phyloP scores from a whole-genome alignment of 2,329 filamentous ascomycete species.

The Aquanectria penicillioides region DNA sequence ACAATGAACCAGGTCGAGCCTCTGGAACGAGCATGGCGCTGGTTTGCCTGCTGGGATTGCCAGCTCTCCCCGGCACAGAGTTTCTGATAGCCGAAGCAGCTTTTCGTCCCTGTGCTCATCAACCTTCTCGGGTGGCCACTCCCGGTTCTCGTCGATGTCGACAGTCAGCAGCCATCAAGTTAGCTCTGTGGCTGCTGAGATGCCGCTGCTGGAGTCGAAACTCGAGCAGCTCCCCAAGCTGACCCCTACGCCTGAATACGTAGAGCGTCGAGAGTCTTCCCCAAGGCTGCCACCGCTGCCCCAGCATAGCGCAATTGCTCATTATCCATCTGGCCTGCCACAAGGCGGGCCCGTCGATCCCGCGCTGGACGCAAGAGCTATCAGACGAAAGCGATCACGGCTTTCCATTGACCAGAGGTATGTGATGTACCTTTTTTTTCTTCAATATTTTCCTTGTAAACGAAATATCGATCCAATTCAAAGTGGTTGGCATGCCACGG shows the following conservation, averaged over 20 bases:
- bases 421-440: slow-evolving; percentile 5
- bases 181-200: slow-evolving; percentile 48
- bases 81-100: slow-evolving; percentile 63
- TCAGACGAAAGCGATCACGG: slow-evolving; percentile 33
- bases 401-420: slow-evolving; percentile 39
- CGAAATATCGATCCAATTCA: background rate
- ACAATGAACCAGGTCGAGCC: slow-evolving; percentile 31
- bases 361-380: slow-evolving; percentile 26
- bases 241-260: slow-evolving; percentile 24
- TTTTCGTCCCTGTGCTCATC: slow-evolving; percentile 61
- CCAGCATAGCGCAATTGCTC: slow-evolving; percentile 4
- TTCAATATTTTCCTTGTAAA: background rate
- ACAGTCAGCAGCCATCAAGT: slow-evolving; percentile 55
- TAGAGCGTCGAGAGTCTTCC: slow-evolving; percentile 14
- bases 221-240: slow-evolving; percentile 41
- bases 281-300: slow-evolving; percentile 23
- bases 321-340: slow-evolving; percentile 8
- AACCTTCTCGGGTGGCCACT: slow-evolving; percentile 58
- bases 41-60: slow-evolving; percentile 11
- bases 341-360: slow-evolving; percentile 27
- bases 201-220: slow-evolving; percentile 51
- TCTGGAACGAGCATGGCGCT: slow-evolving; percentile 34
- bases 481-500: background rate
- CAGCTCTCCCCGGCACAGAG: slow-evolving; percentile 37
- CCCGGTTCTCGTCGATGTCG: slow-evolving; percentile 64